Percentiles rank a stretch among this genome's conserved stretches.
Evolutionary conservation across 495 filamentous ascomycete species (phyloP).

Genomic region (Penicillium macrosclerotiorum): DNA sequence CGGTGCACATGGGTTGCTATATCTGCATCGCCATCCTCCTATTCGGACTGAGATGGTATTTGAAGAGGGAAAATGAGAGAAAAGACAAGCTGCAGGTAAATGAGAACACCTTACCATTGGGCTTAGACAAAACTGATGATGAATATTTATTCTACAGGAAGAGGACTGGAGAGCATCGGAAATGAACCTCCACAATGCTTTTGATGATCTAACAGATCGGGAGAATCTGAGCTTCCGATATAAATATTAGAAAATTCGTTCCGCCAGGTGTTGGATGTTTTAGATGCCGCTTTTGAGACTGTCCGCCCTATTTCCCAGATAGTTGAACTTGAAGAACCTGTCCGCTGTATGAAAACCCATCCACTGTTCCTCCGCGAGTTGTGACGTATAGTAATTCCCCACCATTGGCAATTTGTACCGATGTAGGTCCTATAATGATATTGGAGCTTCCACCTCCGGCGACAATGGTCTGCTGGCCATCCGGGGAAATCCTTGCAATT

Average conservation of each 20-base stretch:
- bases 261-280: too few species aligned
- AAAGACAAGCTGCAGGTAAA: background rate
- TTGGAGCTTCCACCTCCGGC: slow-evolving; percentile 19
- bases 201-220: slow-evolving; percentile 6
- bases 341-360: slow-evolving; percentile 10
- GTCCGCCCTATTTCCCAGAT: background rate
- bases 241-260: slow-evolving; percentile 5
- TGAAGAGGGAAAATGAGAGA: background rate
- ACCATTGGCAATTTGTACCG: slow-evolving; percentile 23
- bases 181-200: slow-evolving; percentile 5
- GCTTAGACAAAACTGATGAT: background rate
- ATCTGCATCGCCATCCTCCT: too few species aligned
- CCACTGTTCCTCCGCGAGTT: slow-evolving; percentile 8
- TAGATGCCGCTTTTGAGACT: background rate
- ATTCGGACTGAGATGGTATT: background rate
- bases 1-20: too few species aligned
- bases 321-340: slow-evolving; percentile 14
- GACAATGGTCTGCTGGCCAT: slow-evolving; percentile 23
- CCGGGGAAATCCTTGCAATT: slow-evolving; percentile 19
- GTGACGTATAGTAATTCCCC: slow-evolving; percentile 18
- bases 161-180: slow-evolving; percentile 5
- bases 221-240: slow-evolving; percentile 10
- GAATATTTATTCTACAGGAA: background rate
- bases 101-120: background rate
- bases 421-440: slow-evolving; percentile 23